Evolutionary conservation across 768 basidiomycete species (phyloP), one percentile per base, ranked within the genome.

Genomic region (Naematelia encephala): DNA sequence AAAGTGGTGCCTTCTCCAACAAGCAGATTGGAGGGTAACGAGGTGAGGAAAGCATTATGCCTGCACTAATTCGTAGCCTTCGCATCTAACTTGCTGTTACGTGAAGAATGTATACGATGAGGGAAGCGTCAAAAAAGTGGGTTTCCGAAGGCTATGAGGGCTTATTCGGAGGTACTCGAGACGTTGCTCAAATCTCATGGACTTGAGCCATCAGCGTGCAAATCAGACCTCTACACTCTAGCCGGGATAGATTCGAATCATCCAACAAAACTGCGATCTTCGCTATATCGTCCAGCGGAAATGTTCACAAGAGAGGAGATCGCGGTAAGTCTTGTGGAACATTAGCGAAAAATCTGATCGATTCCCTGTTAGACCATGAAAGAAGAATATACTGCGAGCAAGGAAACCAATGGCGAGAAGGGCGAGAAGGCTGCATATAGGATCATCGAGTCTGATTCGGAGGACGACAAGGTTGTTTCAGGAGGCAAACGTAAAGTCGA

Each of bases 241-340:
- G 67, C 64, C 1, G 61, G 59, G n/a, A 69, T 69, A 34, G 61
- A 63, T 21, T 69, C 64, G 13, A 57, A 61, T 28, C 67, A 69
- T 54, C 59, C 64, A 11, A 64, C 51, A 23, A 57, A 61, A 22
- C 45, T 69, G 21, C 58, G 65, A 2, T 63, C 64, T 2, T 43
- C 59, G 3, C 57, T 69, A 4, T 69, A 58, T 51, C 61, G 67
- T 21, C 61, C 67, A 43, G 21, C 28, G 13, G 67, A 69, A 23
- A 54, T 65, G 23, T 54, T 62, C 25, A 27, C 21, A 44, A 57
- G 55, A 16, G 67, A 63, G 5, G 28, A 21, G 11, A 54, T 43
- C 2, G 63, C 39, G 5, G 54, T 68, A 42, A 55, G 62, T 46
- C 63, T 68, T 16, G 8, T 8, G 34, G 30, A 51, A 47, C 14